These are phyloP conservation scores for Suillus bovinus DNA, from an alignment of 768 basidiomycete genomes.

Conservation along the genomic window DNA sequence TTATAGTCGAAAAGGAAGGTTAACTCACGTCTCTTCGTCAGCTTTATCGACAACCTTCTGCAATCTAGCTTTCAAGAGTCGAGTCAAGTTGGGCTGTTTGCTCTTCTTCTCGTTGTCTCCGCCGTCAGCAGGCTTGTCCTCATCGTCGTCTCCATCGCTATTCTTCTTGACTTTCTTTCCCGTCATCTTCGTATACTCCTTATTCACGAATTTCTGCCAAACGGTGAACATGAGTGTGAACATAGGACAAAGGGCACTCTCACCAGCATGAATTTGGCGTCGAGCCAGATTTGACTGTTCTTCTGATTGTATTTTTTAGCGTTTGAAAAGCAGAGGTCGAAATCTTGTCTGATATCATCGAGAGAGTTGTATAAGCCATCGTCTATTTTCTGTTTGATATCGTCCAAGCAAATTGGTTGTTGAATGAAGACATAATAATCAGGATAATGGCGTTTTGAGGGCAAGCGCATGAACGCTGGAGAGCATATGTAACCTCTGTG, in stretches of 20 bases:
- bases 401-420: conserved; percentile 83
- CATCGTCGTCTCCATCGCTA: conserved; percentile 38
- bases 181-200: conserved; percentile 47
- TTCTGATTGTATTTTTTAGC: conserved; percentile 82
- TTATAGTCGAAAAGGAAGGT: background rate
- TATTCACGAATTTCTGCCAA: conserved; percentile 46
- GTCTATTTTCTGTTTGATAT: conserved; percentile 82
- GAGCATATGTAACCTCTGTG: conserved; percentile 65
- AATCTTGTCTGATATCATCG: conserved; percentile 65
- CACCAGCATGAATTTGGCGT: conserved; percentile 82
- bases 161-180: conserved; percentile 42
- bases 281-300: conserved; percentile 75
- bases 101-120: conserved; percentile 47
- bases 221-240: conserved; percentile 7
- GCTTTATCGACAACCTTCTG: conserved; percentile 74
- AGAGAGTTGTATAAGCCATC: conserved; percentile 58
- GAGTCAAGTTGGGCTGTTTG: conserved; percentile 63
- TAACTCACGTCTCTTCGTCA: conserved; percentile 60
- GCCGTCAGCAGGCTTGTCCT: conserved; percentile 41
- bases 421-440: conserved; percentile 86
- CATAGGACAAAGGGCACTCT: conserved; percentile 28
- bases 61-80: conserved; percentile 65
- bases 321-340: conserved; percentile 79
- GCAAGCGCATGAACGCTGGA: conserved; percentile 65
- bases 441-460: conserved; percentile 71